These are phyloP conservation scores for Hemileccinum rubropunctum DNA, from an alignment of 768 basidiomycete genomes.

Conservation along the genomic window DNA sequence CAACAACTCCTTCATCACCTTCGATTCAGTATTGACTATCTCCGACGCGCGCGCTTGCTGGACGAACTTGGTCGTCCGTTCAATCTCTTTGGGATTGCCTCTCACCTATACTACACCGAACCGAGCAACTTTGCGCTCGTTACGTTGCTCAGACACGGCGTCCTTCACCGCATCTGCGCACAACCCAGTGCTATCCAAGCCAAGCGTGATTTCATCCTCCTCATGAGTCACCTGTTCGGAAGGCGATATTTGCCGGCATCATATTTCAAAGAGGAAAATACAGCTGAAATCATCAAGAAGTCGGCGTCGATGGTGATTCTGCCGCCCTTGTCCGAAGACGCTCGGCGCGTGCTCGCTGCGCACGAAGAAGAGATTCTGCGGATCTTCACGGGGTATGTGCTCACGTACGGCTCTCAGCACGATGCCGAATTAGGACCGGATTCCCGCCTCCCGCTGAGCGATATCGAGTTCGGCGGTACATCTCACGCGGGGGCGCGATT, in stretches of 20 bases:
- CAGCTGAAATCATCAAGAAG: conserved; percentile 35
- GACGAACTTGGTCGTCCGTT: conserved; percentile 53
- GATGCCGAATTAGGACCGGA: conserved; percentile 41
- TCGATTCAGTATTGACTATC: conserved; percentile 69
- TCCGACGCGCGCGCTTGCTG: conserved; percentile 55
- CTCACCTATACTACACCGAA: conserved; percentile 62
- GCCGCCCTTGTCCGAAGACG: conserved; percentile 43
- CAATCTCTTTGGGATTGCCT: conserved; percentile 52
- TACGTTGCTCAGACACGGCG: conserved; percentile 52
- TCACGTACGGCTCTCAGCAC: conserved; percentile 44
- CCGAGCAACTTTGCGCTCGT: conserved; percentile 70
- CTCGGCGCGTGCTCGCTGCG: conserved; percentile 38
- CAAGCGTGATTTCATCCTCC: conserved; percentile 47
- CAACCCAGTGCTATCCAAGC: conserved; percentile 39
- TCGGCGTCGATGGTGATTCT: conserved; percentile 59
- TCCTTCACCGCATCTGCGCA: conserved; percentile 55
- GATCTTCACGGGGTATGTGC: conserved; percentile 56
- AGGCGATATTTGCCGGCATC: conserved; percentile 51
- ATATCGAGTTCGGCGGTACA: conserved; percentile 18
- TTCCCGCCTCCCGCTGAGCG: conserved; percentile 48
- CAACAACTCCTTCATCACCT: conserved; percentile 63
- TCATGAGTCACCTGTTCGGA: conserved; percentile 67
- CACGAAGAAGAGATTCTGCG: conserved; percentile 50
- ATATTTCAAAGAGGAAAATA: conserved; percentile 37
- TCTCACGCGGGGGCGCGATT: conserved; percentile 27